Evolutionary conservation across 23 red algal genomes (phyloP), one percentile per base, ranked within the genome.

Genomic region (Gracilaria caudata): DNA sequence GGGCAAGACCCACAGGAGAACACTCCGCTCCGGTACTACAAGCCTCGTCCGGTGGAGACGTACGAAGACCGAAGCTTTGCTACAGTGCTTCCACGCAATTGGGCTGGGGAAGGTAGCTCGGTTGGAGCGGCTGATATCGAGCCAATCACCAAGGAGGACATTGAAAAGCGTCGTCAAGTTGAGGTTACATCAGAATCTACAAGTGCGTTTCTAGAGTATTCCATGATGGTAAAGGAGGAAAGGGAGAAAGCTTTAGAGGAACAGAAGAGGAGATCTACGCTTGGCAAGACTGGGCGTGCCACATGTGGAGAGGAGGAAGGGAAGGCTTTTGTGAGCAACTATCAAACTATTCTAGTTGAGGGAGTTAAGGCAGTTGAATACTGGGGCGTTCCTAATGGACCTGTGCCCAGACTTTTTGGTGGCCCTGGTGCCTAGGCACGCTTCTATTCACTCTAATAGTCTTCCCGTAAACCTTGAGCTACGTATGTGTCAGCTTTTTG

Each of bases 291-390:
- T 32, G 92, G 92, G 6, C 73, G 92, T 26, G 77, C 92, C 4
- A 94, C 92, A 4, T 94, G 92, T 46, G 92, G 92, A 51, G 90
- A 93, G 72, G 72, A 75, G 51, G 92, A 94, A 68, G 92, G 92
- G 21, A 79, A 81, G 79, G 78, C 74, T 59, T 88, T 82, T 68
- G 92, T 94, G 9, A 88, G 82, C 56, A 94, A 94, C 70, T 88
- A 82, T 74, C 76, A 68, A 46, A 86, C 92, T 75, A 24, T 78
- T 47, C 77, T 89, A 12, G 76, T 94, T 54, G 53, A 87, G 3
- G 92, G 92, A 12, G 83, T 88, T 14, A 88, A 88, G 92, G 77
- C 75, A 37, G 92, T 87, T 19, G 92, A 94, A 60, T 94, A 94
- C 55, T 94, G 92, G 92, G 83, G 91, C 17, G 68, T 17, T 11